A percentile compares a stretch with the other conserved stretches of the same genome.
These are phyloP conservation scores for Solanum peruvianum DNA, from an alignment of 257 asterid species.

Conservation along the genomic window DNA sequence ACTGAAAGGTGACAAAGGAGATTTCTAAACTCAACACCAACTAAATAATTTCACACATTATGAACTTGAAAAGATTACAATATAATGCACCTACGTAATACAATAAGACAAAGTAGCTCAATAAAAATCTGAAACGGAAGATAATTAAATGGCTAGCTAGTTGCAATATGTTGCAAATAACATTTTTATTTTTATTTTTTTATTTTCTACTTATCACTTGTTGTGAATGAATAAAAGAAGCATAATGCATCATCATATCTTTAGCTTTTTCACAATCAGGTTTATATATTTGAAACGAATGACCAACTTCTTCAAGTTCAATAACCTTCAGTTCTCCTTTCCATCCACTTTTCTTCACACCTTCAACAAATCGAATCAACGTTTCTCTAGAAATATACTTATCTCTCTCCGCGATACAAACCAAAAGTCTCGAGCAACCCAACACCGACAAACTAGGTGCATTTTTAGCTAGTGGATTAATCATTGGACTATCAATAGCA, in stretches of 20 bases:
- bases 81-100: not conserved
- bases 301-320: constrained; percentile 38
- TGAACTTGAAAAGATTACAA: not conserved
- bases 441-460: not conserved
- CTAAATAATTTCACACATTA: not conserved
- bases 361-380: not conserved
- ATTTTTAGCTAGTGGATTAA: not conserved
- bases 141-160: not conserved
- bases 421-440: not conserved
- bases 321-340: constrained; percentile 1
- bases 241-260: constrained; percentile 20
- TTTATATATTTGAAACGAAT: constrained; percentile 15
- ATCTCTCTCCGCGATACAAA: not conserved
- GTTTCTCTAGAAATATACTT: not conserved
- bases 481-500: not conserved
- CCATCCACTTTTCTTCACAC: not conserved
- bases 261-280: constrained; percentile 15
- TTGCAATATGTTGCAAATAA: not conserved
- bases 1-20: not conserved
- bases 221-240: constrained; percentile 18
- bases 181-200: not conserved
- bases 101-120: not conserved
- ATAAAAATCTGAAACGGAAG: not conserved
- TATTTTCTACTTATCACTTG: not conserved
- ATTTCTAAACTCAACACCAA: not conserved